Base-by-base conservation (phyloP, 148 eudicot genomes). In the Vaccinium macrocarpon region DNA sequence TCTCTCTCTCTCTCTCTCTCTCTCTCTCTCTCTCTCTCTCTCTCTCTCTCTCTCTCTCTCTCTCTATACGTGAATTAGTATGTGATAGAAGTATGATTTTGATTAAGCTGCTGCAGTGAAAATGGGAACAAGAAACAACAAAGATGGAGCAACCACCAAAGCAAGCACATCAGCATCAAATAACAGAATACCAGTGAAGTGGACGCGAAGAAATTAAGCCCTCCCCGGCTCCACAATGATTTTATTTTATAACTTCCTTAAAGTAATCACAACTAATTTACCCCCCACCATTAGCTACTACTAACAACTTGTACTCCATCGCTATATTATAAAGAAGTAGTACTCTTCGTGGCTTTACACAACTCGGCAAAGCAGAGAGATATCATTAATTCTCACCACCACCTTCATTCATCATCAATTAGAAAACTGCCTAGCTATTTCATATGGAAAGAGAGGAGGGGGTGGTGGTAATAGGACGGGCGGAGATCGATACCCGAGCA, bases 121-220 rank as follows among this genome's bases (percentile, higher is more conserved):
- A 49, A 8, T 52, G 18, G 46, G 46, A 42, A 5, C 46, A 8
- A 78, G 7, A 53, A 6, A 56, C 53, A 15, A 14, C 11, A 53
- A 27, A 53, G 66, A 79, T 1, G 14, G 64, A 53, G 66, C 66
- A 93, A 90, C 92, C 83, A 88, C 86, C 89, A 72, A n/a, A 10
- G 21, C 57, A 25, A 52, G 78, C 49, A 80, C 64, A 88, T 88
- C 91, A 89, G 57, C 84, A 48, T 90, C 90, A 85, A 88, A 75
- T 88, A 92, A 93, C 93, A 86, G 84, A 91, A 86, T 66, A 87
- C 86, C 21, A 90, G 98, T 95, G 92, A 89, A 95, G 94, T 95
- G 91, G 89, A 91, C 90, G 98, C 94, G 84, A 95, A 95, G 98
- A 91, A 88, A 95, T 88, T 80, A 84, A 88, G 59, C 35, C 35